Conservation (phyloP, 768 basidiomycete species). For the Xerocomellus dryophilus region DNA sequence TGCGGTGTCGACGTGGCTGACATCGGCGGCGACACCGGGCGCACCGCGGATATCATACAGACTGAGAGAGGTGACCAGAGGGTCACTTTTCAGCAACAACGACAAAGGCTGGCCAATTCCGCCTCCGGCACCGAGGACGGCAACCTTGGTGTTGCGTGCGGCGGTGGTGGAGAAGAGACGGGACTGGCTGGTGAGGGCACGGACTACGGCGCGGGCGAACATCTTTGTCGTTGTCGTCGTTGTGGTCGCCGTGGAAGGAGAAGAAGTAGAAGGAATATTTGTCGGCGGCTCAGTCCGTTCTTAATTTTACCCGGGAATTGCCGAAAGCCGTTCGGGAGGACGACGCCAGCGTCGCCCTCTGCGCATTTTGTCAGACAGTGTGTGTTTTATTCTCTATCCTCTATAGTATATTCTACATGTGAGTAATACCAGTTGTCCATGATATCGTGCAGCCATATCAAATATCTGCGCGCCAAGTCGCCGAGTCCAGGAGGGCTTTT, state of each 20-base stretch:
- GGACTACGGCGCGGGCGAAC: conserved; percentile 64
- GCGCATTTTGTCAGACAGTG: no score
- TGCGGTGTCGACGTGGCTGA: conserved; percentile 90
- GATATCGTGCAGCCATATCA: background rate
- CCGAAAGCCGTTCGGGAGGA: conserved; percentile 11
- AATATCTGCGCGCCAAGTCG: background rate
- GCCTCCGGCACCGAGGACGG: conserved; percentile 96
- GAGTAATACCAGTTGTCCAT: background rate
- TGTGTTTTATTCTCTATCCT: background rate
- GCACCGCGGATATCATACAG: conserved; percentile 40
- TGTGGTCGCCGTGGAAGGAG: conserved; percentile 10
- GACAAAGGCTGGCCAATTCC: conserved; percentile 98
- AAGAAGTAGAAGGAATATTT: background rate
- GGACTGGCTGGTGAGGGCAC: conserved; percentile 50
- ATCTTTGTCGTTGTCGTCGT: conserved; percentile 41
- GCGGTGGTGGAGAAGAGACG: conserved; percentile 77
- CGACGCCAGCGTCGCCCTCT: background rate
- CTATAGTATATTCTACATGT: background rate
- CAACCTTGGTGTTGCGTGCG: conserved; percentile 78
- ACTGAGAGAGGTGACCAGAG: conserved; percentile 78
- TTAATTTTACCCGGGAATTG: conserved; percentile 16
- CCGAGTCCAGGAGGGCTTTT: no score
- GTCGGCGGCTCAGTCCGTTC: background rate
- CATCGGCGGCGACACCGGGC: conserved; percentile 91
- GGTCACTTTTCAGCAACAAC: conserved; percentile 83